Evolutionary conservation across 441 rosid genomes (phyloP).

Genomic region (Gossypium gossypioides): DNA sequence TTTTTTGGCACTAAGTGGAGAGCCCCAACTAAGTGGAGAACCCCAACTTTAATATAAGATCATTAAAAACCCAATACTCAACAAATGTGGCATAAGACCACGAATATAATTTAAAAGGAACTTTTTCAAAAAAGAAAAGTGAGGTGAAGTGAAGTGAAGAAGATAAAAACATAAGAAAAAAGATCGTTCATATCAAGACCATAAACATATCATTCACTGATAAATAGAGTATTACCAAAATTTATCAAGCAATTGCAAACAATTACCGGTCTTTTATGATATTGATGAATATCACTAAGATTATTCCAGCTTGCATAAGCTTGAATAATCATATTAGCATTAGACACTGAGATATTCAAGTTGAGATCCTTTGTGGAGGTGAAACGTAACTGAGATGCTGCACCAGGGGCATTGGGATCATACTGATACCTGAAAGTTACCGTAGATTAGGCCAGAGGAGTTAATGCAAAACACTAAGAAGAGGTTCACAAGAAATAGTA

Average conservation of each 20-base stretch:
- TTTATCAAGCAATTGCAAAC: slow-evolving; percentile 3
- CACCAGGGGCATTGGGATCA: slow-evolving; percentile 60
- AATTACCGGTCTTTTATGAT: slow-evolving; percentile 42
- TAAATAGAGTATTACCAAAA: not conserved
- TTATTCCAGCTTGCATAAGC: slow-evolving; percentile 96
- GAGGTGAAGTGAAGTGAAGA: not conserved
- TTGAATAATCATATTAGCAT: slow-evolving; percentile 84
- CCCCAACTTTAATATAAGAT: not conserved
- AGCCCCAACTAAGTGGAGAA: not conserved
- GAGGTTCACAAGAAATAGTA: not conserved
- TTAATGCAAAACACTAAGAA: not conserved
- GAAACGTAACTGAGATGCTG: slow-evolving; percentile 78
- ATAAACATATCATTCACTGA: not conserved
- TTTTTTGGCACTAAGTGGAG: not conserved
- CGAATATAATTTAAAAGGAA: not conserved
- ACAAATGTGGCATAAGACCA: not conserved
- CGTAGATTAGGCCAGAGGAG: slow-evolving; percentile 8
- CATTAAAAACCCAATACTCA: not conserved
- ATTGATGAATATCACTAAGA: slow-evolving; percentile 49
- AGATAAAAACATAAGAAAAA: not conserved
- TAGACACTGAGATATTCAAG: slow-evolving; percentile 74
- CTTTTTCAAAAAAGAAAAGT: not conserved
- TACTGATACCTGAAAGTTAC: slow-evolving; percentile 65
- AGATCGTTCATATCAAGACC: not conserved
- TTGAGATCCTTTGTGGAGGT: slow-evolving; percentile 69